Base-by-base conservation (phyloP, 1,139 yeast genomes). In the Arxiozyma telluris region DNA sequence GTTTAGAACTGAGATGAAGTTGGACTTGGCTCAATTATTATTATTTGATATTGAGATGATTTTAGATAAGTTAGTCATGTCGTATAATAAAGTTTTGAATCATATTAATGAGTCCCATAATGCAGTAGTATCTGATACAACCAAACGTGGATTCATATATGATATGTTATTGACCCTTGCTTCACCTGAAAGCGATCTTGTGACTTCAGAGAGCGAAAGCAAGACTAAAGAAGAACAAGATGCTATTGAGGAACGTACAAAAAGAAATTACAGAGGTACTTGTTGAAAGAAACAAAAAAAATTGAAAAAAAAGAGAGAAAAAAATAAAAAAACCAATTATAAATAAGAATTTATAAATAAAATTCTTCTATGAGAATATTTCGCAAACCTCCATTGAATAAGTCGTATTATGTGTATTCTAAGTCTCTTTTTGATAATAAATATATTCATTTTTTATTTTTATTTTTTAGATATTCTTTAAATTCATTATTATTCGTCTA, bases 21-120 rank as follows among this genome's bases (percentile, higher is more conserved):
- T 85, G 60, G 90, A 86, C 66, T 73, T 90, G 63, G 75, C 90
- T 53, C 89, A 86, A 62, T 80, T 83, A 66, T 75, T 89, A 63
- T 77, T 88, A 78, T 74, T 73, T 57, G 95, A 86, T 64, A 77
- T 84, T 53, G 76, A 82, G 54, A 74, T 73, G 47, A 76, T 80
- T 46, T 73, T 81, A 30, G 82, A 83, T 64, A 73, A 81, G 52
- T 75, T 87, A 62, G 73, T 80, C 55, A 64, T 64, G 45, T 73
- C 81, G 5, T 71, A 73, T 47, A 71, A 68, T 41, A 59, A 71
- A 50, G 73, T 74, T 44, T 62, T 69, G 43, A 55, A 62, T 47
- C 65, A 71, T 50, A 23, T 50, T 4, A 42, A 46, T 1, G 48
- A 52, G 38, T 20, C 42, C 5, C 41, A 50, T 4, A 17, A 50